These are phyloP conservation scores for Saccharomycopsis sp. DNA, from an alignment of 805 yeast genomes.

Conservation along the genomic window DNA sequence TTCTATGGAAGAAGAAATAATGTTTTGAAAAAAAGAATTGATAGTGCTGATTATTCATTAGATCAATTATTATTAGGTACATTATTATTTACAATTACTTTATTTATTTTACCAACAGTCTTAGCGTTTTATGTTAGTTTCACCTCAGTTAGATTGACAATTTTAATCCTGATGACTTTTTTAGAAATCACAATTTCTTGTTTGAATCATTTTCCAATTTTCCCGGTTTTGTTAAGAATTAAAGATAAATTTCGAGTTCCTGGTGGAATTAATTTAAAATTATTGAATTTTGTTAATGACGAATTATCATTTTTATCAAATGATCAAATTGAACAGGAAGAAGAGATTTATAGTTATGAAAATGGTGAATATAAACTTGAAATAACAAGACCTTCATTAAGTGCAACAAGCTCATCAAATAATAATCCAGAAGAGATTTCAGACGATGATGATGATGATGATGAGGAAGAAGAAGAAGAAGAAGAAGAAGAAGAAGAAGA, in stretches of 20 bases:
- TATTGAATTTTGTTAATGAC: constrained; percentile 15
- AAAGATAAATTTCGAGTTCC: constrained; percentile 70
- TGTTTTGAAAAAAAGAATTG: constrained; percentile 74
- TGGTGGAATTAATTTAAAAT: constrained; percentile 37
- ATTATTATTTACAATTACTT: constrained; percentile 66
- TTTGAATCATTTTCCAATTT: constrained; percentile 78
- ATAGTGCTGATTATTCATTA: constrained; percentile 70
- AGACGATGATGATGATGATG: constrained; percentile 6
- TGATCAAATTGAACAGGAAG: no score
- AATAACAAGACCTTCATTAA: background rate
- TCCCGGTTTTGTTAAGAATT: constrained; percentile 65
- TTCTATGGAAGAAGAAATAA: constrained; percentile 88
- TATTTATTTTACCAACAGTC: constrained; percentile 79
- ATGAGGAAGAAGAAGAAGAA: background rate
- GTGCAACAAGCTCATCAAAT: no score
- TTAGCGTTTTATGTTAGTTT: constrained; percentile 74
- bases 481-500: background rate
- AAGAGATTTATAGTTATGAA: no score
- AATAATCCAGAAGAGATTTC: background rate
- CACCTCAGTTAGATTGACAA: constrained; percentile 44
- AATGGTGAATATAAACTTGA: background rate
- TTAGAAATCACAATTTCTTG: constrained; percentile 53
- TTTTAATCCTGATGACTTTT: constrained; percentile 37
- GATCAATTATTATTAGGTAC: constrained; percentile 88
- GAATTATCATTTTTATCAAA: no score